Percentiles rank a stretch among this genome's conserved stretches.
phyloP scores from a whole-genome alignment of 257 asterid genomes.

The Penstemon barbatus region DNA sequence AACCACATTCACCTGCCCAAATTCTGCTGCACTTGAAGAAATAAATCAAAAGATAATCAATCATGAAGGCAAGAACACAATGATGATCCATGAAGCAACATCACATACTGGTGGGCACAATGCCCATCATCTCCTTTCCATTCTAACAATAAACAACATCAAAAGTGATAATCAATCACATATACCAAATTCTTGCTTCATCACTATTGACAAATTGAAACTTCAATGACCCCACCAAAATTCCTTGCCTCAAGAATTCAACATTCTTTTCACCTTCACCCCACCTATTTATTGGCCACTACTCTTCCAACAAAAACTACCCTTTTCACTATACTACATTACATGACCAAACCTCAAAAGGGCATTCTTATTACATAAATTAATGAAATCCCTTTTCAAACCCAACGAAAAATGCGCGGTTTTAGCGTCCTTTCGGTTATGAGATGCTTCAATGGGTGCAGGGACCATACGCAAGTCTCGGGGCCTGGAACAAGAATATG shows the following conservation, averaged over 20 bases:
- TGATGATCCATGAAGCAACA: slow-evolving; percentile 54
- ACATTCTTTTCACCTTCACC: slow-evolving; percentile 8
- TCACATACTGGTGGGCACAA: slow-evolving; percentile 49
- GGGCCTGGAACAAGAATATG: slow-evolving; percentile 73
- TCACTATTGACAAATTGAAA: slow-evolving; percentile 25
- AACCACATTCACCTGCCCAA: slow-evolving; percentile 19
- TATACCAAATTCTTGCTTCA: slow-evolving; percentile 30
- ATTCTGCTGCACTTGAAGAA: slow-evolving; percentile 6
- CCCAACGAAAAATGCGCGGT: slow-evolving; percentile 31
- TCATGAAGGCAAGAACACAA: slow-evolving; percentile 43
- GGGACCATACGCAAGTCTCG: slow-evolving; percentile 57
- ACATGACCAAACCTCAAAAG: slow-evolving; percentile 8
- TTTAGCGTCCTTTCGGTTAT: slow-evolving; percentile 46
- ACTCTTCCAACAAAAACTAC: not conserved
- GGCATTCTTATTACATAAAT: not conserved
- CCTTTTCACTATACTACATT: not conserved
- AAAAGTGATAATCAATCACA: slow-evolving; percentile 19
- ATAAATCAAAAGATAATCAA: slow-evolving; percentile 37
- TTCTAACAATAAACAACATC: slow-evolving; percentile 26
- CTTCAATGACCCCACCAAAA: slow-evolving; percentile 37
- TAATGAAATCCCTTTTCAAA: not conserved
- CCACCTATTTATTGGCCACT: slow-evolving; percentile 23
- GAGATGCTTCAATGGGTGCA: slow-evolving; percentile 70
- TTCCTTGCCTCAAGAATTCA: slow-evolving; percentile 25
- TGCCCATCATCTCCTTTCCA: slow-evolving; percentile 29